phyloP scores from a whole-genome alignment of 1,284 basidiomycete species.

The Rhodotorula sp. region DNA sequence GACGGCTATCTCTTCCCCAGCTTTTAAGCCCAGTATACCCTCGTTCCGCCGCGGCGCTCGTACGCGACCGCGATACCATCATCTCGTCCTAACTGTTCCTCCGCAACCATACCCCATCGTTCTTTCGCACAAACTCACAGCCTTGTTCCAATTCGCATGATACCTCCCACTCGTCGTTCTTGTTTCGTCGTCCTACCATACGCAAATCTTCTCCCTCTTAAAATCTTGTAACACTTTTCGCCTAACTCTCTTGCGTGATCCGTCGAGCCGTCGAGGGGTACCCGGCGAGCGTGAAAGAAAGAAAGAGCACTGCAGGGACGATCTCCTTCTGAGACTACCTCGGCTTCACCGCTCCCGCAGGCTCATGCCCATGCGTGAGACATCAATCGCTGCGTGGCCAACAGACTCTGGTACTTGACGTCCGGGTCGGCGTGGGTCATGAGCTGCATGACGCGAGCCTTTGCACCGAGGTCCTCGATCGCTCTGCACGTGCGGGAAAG shows the following conservation, averaged over 20 bases:
- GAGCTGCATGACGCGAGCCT: slow-evolving; percentile 87
- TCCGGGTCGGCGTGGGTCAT: slow-evolving; percentile 85
- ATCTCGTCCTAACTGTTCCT: no score
- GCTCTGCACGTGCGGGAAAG: slow-evolving; percentile 55
- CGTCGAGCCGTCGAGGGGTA: no score
- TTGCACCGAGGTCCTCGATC: slow-evolving; percentile 78
- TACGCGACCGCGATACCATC: no score
- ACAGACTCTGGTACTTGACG: slow-evolving; percentile 84
- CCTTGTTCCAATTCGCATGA: not conserved
- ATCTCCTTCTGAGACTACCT: no score
- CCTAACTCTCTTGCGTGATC: no score
- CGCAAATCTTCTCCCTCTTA: no score
- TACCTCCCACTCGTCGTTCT: not conserved
- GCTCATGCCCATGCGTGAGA: slow-evolving; percentile 44
- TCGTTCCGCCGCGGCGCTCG: not conserved
- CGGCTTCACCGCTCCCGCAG: no score
- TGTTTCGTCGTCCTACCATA: no score
- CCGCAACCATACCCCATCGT: not conserved
- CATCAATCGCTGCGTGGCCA: slow-evolving; percentile 60
- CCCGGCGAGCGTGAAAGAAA: not conserved
- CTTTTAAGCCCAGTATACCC: slow-evolving; percentile 13
- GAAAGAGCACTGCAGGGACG: not conserved
- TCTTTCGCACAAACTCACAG: not conserved
- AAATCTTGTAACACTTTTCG: no score
- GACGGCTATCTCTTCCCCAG: slow-evolving; percentile 38